Conservation (phyloP, 2,329 filamentous ascomycete genomes). For the Colletotrichum musae region DNA sequence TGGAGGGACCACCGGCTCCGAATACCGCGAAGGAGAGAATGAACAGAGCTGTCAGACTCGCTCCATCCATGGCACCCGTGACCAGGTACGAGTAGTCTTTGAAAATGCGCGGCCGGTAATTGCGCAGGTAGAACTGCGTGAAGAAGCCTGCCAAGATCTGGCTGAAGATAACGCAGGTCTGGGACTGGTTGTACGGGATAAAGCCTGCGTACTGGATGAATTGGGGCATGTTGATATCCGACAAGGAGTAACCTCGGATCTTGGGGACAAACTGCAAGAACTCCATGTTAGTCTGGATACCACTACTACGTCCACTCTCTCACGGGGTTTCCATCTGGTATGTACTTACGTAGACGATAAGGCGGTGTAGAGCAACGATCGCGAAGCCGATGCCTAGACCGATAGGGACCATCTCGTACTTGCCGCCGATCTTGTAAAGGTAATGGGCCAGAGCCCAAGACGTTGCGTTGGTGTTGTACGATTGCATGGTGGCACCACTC, state of each 20-base stretch:
- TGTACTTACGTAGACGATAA: conserved; percentile 56
- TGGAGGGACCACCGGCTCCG: conserved; percentile 60
- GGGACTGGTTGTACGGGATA: conserved; percentile 68
- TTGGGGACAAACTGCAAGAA: conserved; percentile 60
- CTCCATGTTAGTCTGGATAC: background rate
- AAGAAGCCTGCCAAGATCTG: conserved; percentile 62
- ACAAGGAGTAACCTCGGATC: conserved; percentile 56
- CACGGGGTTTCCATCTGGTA: background rate
- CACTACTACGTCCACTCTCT: too few relatives aligned
- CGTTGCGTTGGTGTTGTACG: conserved; percentile 62
- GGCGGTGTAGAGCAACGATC: conserved; percentile 60
- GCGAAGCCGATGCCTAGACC: conserved; percentile 64
- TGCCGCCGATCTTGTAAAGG: conserved; percentile 61
- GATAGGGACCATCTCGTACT: conserved; percentile 64
- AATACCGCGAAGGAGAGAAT: conserved; percentile 71
- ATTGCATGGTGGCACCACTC: conserved; percentile 67
- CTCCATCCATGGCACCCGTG: conserved; percentile 68
- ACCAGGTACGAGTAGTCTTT: conserved; percentile 68
- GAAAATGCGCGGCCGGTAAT: conserved; percentile 66
- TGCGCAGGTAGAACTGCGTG: conserved; percentile 66
- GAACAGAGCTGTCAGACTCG: conserved; percentile 62
- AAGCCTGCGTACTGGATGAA: conserved; percentile 69
- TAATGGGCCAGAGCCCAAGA: conserved; percentile 68
- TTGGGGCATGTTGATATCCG: conserved; percentile 66
- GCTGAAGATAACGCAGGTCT: conserved; percentile 69